These are phyloP conservation scores for Phytophthora litchii DNA, from an alignment of 352 stramenopile genomes.

Conservation along the genomic window DNA sequence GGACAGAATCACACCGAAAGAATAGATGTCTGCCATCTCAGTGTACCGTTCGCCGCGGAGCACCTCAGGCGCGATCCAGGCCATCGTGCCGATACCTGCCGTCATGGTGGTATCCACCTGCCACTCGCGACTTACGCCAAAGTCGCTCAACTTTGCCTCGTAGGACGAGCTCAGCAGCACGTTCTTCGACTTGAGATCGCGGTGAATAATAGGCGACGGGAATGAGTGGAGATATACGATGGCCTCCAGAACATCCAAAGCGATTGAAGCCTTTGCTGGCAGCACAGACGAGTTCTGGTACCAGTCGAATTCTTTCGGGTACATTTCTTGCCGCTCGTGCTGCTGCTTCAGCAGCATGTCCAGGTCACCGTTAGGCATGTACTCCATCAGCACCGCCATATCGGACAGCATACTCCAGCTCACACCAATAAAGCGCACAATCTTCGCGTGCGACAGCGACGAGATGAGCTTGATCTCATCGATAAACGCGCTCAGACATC, in stretches of 20 bases:
- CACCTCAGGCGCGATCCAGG: slow-evolving; percentile 85
- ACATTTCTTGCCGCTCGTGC: slow-evolving; percentile 37
- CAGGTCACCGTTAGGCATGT: slow-evolving; percentile 78
- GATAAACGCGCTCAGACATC: slow-evolving; percentile 70
- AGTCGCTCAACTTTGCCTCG: slow-evolving; percentile 83
- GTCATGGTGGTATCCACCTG: slow-evolving; percentile 82
- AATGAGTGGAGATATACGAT: slow-evolving; percentile 87
- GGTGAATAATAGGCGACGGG: slow-evolving; percentile 81
- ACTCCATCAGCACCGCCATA: slow-evolving; percentile 83
- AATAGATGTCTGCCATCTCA: slow-evolving; percentile 89
- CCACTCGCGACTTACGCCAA: slow-evolving; percentile 83
- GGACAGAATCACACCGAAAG: slow-evolving; percentile 80
- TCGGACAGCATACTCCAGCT: slow-evolving; percentile 88
- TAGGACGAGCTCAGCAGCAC: slow-evolving; percentile 68
- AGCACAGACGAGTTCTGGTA: slow-evolving; percentile 61
- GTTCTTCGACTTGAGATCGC: slow-evolving; percentile 83
- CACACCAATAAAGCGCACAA: slow-evolving; percentile 83
- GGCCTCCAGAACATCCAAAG: slow-evolving; percentile 76
- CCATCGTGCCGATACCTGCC: slow-evolving; percentile 83
- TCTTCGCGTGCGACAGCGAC: slow-evolving; percentile 77
- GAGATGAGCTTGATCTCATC: slow-evolving; percentile 88
- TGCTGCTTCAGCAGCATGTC: slow-evolving; percentile 74
- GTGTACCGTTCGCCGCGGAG: slow-evolving; percentile 84
- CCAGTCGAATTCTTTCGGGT: slow-evolving; percentile 69
- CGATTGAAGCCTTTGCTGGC: slow-evolving; percentile 59